Conservation (phyloP, 2,329 filamentous ascomycete genomes). For the Fusarium clavum region DNA sequence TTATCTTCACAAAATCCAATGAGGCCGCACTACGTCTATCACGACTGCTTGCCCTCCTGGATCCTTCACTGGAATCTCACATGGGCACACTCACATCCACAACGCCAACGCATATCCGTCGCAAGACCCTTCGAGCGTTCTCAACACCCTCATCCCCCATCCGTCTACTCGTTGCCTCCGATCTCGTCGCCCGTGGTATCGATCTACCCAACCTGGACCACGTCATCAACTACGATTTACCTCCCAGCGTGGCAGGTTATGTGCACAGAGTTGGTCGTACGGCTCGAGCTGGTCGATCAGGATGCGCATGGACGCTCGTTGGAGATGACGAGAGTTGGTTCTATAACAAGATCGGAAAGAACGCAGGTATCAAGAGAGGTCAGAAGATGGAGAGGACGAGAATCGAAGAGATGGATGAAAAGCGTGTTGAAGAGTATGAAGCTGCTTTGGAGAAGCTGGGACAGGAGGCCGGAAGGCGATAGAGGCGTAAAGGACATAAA, state of each 20-base stretch:
- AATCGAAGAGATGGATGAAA: conserved; percentile 61
- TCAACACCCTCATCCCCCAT: conserved; percentile 72
- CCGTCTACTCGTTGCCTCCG: conserved; percentile 86
- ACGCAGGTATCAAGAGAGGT: conserved; percentile 60
- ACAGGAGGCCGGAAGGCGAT: conserved; percentile 63
- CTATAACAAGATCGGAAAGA: conserved; percentile 80
- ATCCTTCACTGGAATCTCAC: conserved; percentile 65
- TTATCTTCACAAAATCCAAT: conserved; percentile 93
- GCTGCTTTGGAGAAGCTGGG: conserved; percentile 71
- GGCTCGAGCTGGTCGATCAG: conserved; percentile 80
- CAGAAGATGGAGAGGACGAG: conserved; percentile 61
- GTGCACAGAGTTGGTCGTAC: conserved; percentile 94
- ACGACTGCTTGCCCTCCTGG: conserved; percentile 77
- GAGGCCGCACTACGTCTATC: conserved; percentile 89
- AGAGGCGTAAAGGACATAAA: neutral
- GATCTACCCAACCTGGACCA: conserved; percentile 83
- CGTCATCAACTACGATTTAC: conserved; percentile 95
- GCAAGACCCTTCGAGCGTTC: conserved; percentile 76
- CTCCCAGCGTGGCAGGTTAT: conserved; percentile 82
- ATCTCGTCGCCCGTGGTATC: conserved; percentile 91
- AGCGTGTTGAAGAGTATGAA: conserved; percentile 62
- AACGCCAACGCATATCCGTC: conserved; percentile 76
- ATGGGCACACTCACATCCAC: conserved; percentile 82
- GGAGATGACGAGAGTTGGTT: conserved; percentile 92
- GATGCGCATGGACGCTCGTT: conserved; percentile 88